phyloP scores from a whole-genome alignment of 2,329 filamentous ascomycete species.

The Venturia pyrina region DNA sequence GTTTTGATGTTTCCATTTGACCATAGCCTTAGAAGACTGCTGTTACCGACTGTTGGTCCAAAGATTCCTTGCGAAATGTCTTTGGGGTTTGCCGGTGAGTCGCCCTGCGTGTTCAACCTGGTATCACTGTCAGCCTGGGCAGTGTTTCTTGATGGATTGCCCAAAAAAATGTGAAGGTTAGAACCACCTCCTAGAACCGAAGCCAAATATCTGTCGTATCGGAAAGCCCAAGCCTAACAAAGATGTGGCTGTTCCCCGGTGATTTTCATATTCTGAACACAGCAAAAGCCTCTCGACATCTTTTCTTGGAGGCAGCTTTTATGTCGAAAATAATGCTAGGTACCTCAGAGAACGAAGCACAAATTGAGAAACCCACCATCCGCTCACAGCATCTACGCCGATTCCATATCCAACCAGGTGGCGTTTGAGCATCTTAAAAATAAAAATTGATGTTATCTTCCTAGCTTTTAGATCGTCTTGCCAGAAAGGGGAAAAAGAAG shows the following conservation, averaged over 20 bases:
- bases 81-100: no score
- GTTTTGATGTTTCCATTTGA: slow-evolving; percentile 32
- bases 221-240: no score
- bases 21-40: slow-evolving; percentile 31
- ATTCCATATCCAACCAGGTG: slow-evolving; percentile 15
- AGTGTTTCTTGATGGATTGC: slow-evolving; percentile 28
- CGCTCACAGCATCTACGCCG: slow-evolving; percentile 31
- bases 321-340: no score
- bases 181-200: no score
- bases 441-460: neutral
- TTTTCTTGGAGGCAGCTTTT: no score
- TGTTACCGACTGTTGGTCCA: slow-evolving; percentile 19
- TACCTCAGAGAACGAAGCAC: no score
- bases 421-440: neutral
- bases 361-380: slow-evolving; percentile 16
- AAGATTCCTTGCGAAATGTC: neutral
- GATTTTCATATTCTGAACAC: no score
- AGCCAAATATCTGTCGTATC: no score
- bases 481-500: neutral
- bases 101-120: neutral
- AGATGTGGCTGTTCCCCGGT: no score
- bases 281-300: no score
- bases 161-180: neutral
- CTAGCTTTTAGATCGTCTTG: neutral
- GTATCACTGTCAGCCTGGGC: neutral